phyloP scores from a whole-genome alignment of 2,329 filamentous ascomycete genomes.

The Cladosporium sp. region DNA sequence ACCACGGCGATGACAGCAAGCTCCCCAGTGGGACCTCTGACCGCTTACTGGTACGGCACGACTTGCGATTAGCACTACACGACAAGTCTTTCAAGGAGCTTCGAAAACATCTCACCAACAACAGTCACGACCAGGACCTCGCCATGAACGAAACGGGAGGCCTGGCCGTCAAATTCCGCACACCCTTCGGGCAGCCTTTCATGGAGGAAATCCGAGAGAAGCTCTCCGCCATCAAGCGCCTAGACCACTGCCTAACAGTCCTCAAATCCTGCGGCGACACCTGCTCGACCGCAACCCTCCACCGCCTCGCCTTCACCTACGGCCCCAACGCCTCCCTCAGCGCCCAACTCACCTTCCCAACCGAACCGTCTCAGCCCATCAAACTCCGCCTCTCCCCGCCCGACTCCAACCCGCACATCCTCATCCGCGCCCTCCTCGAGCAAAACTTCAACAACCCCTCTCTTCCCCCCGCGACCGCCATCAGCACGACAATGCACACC shows the following conservation, averaged over 20 bases:
- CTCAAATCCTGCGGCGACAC: constrained; percentile 54
- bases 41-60: constrained; percentile 29
- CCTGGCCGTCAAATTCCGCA: constrained; percentile 56
- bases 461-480: constrained; percentile 46
- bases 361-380: constrained; percentile 43
- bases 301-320: constrained; percentile 65
- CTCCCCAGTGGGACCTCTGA: neutral
- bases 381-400: constrained; percentile 52
- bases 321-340: constrained; percentile 26
- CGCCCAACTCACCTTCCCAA: constrained; percentile 17
- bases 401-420: constrained; percentile 25
- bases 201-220: constrained; percentile 54
- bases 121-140: constrained; percentile 50
- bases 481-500: constrained; percentile 53
- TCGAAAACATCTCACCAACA: constrained; percentile 30
- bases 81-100: constrained; percentile 31
- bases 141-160: constrained; percentile 56
- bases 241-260: constrained; percentile 64
- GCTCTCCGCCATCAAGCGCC: constrained; percentile 60
- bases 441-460: constrained; percentile 38
- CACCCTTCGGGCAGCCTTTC: constrained; percentile 53
- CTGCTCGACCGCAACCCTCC: constrained; percentile 55
- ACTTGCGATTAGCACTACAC: constrained; percentile 34
- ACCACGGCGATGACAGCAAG: constrained; percentile 17
- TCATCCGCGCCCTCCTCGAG: constrained; percentile 24